Evolutionary conservation across 1,284 basidiomycete genomes (phyloP).

Genomic region (Amylostereum areolatum): DNA sequence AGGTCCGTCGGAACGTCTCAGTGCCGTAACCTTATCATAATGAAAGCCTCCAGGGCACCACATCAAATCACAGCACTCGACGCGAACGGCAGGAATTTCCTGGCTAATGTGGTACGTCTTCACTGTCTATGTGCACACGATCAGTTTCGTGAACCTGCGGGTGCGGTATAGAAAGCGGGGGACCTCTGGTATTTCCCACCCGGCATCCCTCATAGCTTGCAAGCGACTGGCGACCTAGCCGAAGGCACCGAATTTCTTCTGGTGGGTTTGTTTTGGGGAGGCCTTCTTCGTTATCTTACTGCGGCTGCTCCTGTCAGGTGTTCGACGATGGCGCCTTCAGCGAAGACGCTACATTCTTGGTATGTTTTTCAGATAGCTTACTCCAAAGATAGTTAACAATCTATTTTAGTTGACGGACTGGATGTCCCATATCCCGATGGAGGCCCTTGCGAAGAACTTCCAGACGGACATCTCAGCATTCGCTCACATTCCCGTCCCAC

Average conservation of each 20-base stretch:
- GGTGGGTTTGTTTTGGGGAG: constrained; percentile 28
- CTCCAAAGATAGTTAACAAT: not conserved
- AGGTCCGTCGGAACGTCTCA: constrained; percentile 23
- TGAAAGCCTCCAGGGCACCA: constrained; percentile 40
- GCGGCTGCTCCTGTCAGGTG: constrained; percentile 30
- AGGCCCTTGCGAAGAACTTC: constrained; percentile 71
- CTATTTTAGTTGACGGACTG: constrained; percentile 51
- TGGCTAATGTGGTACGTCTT: constrained; percentile 46
- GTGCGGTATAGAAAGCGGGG: constrained; percentile 20
- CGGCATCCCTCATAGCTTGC: constrained; percentile 48
- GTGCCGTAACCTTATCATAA: not conserved
- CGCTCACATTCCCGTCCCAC: constrained; percentile 48
- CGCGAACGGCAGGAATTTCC: constrained; percentile 53
- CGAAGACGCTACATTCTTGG: constrained; percentile 65
- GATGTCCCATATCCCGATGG: constrained; percentile 55
- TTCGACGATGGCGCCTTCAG: constrained; percentile 62
- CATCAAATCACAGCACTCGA: constrained; percentile 61
- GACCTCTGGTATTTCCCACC: constrained; percentile 64
- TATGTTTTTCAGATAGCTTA: constrained; percentile 15
- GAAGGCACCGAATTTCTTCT: constrained; percentile 68
- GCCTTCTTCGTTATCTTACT: not conserved
- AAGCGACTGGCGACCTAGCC: constrained; percentile 52
- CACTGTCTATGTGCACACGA: no score
- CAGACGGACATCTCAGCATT: constrained; percentile 48
- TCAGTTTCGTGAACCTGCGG: no score